Evolutionary conservation across 306 rosid genomes (phyloP).

Genomic region (Neltuma alba): DNA sequence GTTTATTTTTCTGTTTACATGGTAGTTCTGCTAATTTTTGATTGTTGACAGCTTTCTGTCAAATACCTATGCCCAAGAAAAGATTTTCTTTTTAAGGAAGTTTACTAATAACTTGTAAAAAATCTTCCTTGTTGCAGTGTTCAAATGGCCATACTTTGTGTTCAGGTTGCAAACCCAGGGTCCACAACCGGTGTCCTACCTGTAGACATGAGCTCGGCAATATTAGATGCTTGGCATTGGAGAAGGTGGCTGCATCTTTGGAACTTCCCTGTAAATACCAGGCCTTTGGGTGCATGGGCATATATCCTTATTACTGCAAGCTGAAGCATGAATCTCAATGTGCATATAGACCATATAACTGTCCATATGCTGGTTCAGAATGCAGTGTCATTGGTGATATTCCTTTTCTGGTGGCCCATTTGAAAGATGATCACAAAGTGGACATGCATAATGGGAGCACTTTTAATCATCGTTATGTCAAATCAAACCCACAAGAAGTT

Average conservation of each 20-base stretch:
- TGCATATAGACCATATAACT: constrained; percentile 69
- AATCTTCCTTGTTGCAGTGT: constrained; percentile 63
- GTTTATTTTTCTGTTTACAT: neutral
- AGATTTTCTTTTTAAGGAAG: neutral
- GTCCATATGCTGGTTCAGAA: constrained; percentile 96
- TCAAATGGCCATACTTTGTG: constrained; percentile 94
- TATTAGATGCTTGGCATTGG: constrained; percentile 89
- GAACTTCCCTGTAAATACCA: constrained; percentile 91
- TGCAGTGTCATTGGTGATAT: constrained; percentile 79
- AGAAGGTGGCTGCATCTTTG: constrained; percentile 89
- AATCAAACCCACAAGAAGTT: constrained; percentile 91
- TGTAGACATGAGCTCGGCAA: constrained; percentile 91
- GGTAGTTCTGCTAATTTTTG: neutral
- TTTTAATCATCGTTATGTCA: constrained; percentile 92
- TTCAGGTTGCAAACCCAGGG: constrained; percentile 90
- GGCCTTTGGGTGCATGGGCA: constrained; percentile 73
- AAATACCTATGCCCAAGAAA: neutral
- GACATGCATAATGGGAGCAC: constrained; percentile 96
- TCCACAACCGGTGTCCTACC: constrained; percentile 91
- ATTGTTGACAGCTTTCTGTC: neutral
- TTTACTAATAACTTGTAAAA: constrained; percentile 1
- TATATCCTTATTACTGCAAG: constrained; percentile 89
- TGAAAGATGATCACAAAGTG: constrained; percentile 88
- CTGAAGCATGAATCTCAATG: constrained; percentile 87
- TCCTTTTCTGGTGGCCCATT: constrained; percentile 75